Percentiles rank a stretch among this genome's conserved stretches.
These are phyloP conservation scores for Buddleja alternifolia DNA, from an alignment of 257 asterid species.

Conservation along the genomic window DNA sequence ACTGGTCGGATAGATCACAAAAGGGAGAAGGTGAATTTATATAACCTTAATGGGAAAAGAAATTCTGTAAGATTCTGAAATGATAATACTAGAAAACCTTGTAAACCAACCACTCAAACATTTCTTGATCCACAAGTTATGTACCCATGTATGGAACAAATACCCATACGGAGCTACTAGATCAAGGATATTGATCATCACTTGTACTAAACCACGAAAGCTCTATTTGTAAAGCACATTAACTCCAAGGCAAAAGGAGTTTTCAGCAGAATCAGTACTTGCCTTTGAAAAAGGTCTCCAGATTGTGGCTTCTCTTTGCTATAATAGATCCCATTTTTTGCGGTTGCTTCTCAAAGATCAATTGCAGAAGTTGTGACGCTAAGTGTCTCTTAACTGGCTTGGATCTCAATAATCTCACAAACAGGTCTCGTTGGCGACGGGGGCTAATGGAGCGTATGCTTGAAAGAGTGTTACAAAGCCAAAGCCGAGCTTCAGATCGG, in stretches of 20 bases:
- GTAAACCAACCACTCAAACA: background rate
- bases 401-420: constrained; percentile 61
- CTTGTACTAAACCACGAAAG: constrained; percentile 13
- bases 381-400: constrained; percentile 53
- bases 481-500: constrained; percentile 84
- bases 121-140: constrained; percentile 11
- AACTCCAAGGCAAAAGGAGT: background rate
- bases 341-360: constrained; percentile 76
- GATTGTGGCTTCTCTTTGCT: constrained; percentile 69
- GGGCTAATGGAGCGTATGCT: constrained; percentile 60
- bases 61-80: background rate
- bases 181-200: constrained; percentile 14
- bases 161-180: background rate
- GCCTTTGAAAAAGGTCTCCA: constrained; percentile 82
- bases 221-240: constrained; percentile 2
- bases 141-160: background rate
- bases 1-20: constrained; percentile 5
- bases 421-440: constrained; percentile 61
- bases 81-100: background rate
- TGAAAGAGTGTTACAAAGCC: constrained; percentile 78
- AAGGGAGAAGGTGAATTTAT: background rate
- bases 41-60: background rate
- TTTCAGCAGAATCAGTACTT: constrained; percentile 29
- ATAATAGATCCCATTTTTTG: constrained; percentile 65
- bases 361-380: constrained; percentile 72